phyloP scores from a whole-genome alignment of 2,329 filamentous ascomycete genomes.

The Coniochaeta sp. region DNA sequence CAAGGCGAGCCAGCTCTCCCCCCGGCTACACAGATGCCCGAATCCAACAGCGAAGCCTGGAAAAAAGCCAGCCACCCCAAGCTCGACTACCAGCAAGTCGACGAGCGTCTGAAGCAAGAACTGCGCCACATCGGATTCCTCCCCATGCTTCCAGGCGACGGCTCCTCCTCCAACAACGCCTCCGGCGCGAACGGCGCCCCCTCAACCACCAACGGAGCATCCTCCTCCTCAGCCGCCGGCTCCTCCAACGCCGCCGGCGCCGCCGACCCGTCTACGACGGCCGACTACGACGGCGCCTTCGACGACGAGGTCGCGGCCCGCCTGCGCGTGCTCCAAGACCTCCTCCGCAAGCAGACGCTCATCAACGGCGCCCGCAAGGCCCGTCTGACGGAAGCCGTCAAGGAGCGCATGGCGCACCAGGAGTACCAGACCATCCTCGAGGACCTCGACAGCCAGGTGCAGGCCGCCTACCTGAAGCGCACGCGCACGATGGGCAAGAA shows the following conservation, averaged over 20 bases:
- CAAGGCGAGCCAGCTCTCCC: constrained; percentile 35
- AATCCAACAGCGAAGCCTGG: constrained; percentile 69
- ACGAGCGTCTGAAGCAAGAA: constrained; percentile 87
- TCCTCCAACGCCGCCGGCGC: constrained; percentile 6
- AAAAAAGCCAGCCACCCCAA: constrained; percentile 70
- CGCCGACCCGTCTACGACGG: constrained; percentile 29
- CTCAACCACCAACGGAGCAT: not conserved
- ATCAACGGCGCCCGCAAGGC: constrained; percentile 88
- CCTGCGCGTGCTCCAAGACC: constrained; percentile 74
- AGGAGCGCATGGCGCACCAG: constrained; percentile 90
- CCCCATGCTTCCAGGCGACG: constrained; percentile 31
- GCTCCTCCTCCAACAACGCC: constrained; percentile 8
- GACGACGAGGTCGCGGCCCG: constrained; percentile 93
- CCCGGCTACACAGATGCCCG: constrained; percentile 73
- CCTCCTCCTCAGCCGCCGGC: constrained; percentile 1
- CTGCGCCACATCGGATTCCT: constrained; percentile 86
- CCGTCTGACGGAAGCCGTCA: constrained; percentile 76
- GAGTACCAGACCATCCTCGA: constrained; percentile 97
- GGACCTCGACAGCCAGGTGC: constrained; percentile 90
- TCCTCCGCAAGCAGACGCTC: constrained; percentile 76
- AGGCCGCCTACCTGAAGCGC: constrained; percentile 90
- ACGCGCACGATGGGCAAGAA: constrained; percentile 91
- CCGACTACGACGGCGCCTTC: constrained; percentile 81
- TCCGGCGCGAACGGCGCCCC: constrained; percentile 9
- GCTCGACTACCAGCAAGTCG: constrained; percentile 78